Percentiles rank a stretch among this genome's conserved stretches.
Conservation (phyloP, 1,284 basidiomycete species). For the Sporisorium sorghi region DNA sequence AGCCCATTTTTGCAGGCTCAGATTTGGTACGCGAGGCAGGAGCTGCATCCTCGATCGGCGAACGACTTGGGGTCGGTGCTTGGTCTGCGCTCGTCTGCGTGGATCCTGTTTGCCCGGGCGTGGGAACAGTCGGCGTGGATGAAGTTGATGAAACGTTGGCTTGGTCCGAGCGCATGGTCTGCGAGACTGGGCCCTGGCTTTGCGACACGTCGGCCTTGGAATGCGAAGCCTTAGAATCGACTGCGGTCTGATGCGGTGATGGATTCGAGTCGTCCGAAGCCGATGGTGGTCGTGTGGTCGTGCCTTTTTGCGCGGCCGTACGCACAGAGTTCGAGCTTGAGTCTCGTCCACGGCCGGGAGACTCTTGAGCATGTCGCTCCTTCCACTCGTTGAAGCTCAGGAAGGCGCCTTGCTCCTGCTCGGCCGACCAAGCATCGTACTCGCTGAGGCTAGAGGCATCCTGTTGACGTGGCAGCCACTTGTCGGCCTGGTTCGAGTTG, state of each 20-base stretch:
- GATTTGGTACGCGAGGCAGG: background rate
- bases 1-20: slow-evolving; percentile 4
- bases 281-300: background rate
- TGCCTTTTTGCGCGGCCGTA: background rate
- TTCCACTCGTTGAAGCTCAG: slow-evolving; percentile 54
- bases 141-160: background rate
- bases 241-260: background rate
- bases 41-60: background rate
- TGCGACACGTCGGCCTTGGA: background rate
- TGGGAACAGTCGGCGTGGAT: background rate
- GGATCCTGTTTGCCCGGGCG: background rate
- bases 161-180: background rate
- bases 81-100: background rate
- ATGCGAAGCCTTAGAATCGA: background rate
- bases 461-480: background rate
- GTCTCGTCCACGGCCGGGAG: background rate
- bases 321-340: background rate
- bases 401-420: slow-evolving; percentile 41
- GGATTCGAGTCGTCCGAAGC: slow-evolving; percentile 1
- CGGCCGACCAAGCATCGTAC: slow-evolving; percentile 51
- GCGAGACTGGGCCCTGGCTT: background rate
- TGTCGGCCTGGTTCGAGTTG: background rate
- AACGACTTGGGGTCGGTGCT: background rate
- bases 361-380: slow-evolving; percentile 23
- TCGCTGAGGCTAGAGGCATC: slow-evolving; percentile 17